A percentile compares a stretch with the other conserved stretches of the same genome.
These are phyloP conservation scores for Dipteronia dyeriana DNA, from an alignment of 345 rosid genomes.

Conservation along the genomic window DNA sequence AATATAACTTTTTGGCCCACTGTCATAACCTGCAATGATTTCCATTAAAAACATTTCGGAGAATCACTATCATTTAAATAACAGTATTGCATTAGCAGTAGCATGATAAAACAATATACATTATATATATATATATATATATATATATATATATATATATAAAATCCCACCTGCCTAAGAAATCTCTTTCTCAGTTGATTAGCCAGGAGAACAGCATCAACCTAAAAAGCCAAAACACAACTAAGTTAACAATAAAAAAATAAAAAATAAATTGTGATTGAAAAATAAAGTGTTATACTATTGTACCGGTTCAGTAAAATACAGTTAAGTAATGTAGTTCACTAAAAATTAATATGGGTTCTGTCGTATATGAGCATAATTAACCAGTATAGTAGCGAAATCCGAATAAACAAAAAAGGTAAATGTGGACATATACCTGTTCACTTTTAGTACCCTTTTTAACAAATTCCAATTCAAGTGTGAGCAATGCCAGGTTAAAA, in stretches of 20 bases:
- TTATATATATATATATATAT: background rate
- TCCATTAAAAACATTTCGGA: background rate
- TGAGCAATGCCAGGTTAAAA: slow-evolving; percentile 74
- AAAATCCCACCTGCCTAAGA: slow-evolving; percentile 61
- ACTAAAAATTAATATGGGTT: too few relatives aligned
- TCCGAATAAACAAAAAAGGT: background rate
- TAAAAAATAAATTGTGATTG: background rate
- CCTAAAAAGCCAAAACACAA: slow-evolving; percentile 37
- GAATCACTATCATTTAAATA: background rate
- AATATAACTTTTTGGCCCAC: slow-evolving; percentile 83
- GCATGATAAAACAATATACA: background rate
- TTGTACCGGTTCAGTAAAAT: background rate
- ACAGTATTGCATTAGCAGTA: background rate
- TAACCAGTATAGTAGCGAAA: background rate
- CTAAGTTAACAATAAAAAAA: background rate
- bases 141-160: background rate
- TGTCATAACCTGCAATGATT: slow-evolving; percentile 73
- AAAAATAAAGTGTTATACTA: background rate
- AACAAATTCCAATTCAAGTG: slow-evolving; percentile 87
- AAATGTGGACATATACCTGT: slow-evolving; percentile 43
- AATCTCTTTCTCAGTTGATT: slow-evolving; percentile 80
- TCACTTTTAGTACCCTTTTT: slow-evolving; percentile 90
- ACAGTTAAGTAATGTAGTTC: too few relatives aligned
- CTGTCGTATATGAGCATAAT: background rate
- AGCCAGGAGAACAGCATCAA: slow-evolving; percentile 88